Base-by-base conservation (phyloP, 192 early-diverging fungal genomes). In the Linnemannia zychae region DNA sequence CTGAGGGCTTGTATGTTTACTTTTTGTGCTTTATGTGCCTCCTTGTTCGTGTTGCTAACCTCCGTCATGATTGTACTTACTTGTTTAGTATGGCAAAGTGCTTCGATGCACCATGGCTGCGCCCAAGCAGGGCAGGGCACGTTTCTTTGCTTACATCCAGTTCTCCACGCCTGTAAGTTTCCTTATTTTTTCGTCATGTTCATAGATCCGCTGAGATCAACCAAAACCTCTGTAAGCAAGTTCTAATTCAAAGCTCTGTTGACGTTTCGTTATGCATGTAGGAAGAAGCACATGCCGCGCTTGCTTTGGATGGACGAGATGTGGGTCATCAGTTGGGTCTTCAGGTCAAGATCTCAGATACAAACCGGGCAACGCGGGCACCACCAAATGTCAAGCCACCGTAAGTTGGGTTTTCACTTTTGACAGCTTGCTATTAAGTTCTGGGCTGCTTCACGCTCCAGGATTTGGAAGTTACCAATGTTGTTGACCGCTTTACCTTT, bases 231-330 rank as follows among this genome's bases (percentile, higher is more conserved):
- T 38, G 17, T 18, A n/a, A 18, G 2, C 15, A 7, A 38, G 24
- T 33, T 72, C 6, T 72, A 46, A 38, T 48, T 11, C 1, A 11
- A 5, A 15, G n/a, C 24, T 48, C 7, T 44, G 18, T 71, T 52
- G 28, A 18, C 17, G 31, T 71, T 48, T 33, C 0, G 7, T 17
- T 38, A 18, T 2, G 28, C 1, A 33, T 12, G 28, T 20, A 85
- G 83, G 83, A 85, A 28, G 77, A 85, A 49, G 83, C 83, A 37
- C 33, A 75, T 20, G 83, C 83, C n/a, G 83, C 83, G 0, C 66
- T 85, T 18, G 77, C 73, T 60, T 37, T 85, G 49, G 11, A 79
- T 53, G 78, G 83, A 49, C 68, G 77, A 17, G 83, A 85, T 65
- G 73, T 85, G 46, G 83, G 83, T 2, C 60, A 85, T 9, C 77